These are phyloP conservation scores for Apiosordaria backusii DNA, from an alignment of 495 filamentous ascomycete species.

Conservation along the genomic window DNA sequence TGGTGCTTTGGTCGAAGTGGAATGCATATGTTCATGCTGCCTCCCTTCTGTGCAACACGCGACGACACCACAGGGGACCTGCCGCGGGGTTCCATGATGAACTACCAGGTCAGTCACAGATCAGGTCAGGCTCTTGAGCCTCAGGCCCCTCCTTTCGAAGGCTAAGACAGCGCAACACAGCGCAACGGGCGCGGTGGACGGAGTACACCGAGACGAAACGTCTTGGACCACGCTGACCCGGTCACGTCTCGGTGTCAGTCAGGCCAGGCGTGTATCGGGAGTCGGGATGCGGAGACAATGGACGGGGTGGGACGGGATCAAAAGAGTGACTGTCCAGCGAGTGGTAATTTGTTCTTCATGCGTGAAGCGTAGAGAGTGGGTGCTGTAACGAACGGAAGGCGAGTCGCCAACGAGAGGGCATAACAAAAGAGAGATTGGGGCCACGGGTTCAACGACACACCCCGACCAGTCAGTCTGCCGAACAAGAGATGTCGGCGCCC, in stretches of 20 bases:
- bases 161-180: background rate
- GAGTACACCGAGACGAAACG: conserved; percentile 8
- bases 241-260: conserved; percentile 8
- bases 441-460: background rate
- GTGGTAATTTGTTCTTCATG: conserved; percentile 14
- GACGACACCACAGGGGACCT: conserved; percentile 24
- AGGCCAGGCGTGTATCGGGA: background rate
- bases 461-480: background rate
- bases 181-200: background rate
- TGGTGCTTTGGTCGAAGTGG: conserved; percentile 25
- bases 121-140: background rate
- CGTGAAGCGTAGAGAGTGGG: conserved; percentile 1
- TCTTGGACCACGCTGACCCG: conserved; percentile 11
- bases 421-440: conserved; percentile 14
- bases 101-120: background rate
- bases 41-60: conserved; percentile 33
- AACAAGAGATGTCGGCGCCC: background rate
- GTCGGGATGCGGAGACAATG: conserved; percentile 6
- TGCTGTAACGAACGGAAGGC: conserved; percentile 19
- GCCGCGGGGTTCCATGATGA: conserved; percentile 26
- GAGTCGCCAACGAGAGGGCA: conserved; percentile 16
- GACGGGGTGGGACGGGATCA: conserved; percentile 8
- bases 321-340: conserved; percentile 12
- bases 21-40: conserved; percentile 22
- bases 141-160: conserved; percentile 3